Evolutionary conservation across 352 stramenopile genomes (phyloP).

Genomic region (Pythium plurisporium): DNA sequence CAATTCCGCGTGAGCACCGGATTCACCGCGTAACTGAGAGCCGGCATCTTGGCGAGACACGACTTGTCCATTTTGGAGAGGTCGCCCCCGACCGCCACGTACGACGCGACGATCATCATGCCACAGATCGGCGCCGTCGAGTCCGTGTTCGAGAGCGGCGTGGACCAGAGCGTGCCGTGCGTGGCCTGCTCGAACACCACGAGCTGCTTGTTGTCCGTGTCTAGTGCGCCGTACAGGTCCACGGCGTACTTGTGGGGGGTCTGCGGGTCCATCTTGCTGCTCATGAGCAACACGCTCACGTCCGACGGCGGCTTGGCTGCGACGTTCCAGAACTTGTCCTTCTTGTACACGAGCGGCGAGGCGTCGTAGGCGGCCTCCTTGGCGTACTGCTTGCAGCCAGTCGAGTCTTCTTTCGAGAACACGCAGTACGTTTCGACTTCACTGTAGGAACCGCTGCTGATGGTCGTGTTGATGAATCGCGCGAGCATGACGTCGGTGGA

Average conservation of each 20-base stretch:
- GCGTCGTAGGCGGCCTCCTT: constrained; percentile 9
- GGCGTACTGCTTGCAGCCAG: constrained; percentile 35
- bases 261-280: constrained; percentile 36
- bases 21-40: constrained; percentile 18
- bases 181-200: constrained; percentile 40
- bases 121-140: constrained; percentile 28
- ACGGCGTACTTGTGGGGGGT: constrained; percentile 36
- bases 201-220: constrained; percentile 32
- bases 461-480: constrained; percentile 25
- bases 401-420: constrained; percentile 41
- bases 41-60: constrained; percentile 31
- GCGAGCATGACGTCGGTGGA: constrained; percentile 15
- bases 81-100: constrained; percentile 24
- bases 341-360: constrained; percentile 20
- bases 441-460: constrained; percentile 22
- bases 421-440: constrained; percentile 44
- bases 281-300: constrained; percentile 39
- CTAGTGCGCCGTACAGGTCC: constrained; percentile 23
- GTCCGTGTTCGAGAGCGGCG: constrained; percentile 21
- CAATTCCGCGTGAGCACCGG: constrained; percentile 41
- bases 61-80: constrained; percentile 28
- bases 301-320: constrained; percentile 27
- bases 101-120: constrained; percentile 33
- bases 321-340: constrained; percentile 33
- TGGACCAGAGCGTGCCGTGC: constrained; percentile 31